Evolutionary conservation across 2,329 filamentous ascomycete genomes (phyloP).

Genomic region (Ophiostoma perfectum): DNA sequence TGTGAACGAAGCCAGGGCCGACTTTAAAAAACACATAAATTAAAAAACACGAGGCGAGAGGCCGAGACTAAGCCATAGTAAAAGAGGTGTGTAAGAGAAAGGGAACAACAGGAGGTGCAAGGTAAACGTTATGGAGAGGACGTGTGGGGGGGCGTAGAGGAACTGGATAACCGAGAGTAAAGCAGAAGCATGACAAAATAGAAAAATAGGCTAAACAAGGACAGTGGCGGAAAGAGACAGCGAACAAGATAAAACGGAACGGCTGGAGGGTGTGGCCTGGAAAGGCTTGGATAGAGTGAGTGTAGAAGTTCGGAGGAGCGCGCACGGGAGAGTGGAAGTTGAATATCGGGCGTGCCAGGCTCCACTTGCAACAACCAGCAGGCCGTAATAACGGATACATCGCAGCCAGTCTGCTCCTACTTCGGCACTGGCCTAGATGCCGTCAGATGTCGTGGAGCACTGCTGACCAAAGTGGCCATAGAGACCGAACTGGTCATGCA

Average conservation of each 20-base stretch:
- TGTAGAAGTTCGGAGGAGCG: conserved; percentile 4
- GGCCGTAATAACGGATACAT: background rate
- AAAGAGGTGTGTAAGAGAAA: background rate
- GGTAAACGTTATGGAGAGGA: background rate
- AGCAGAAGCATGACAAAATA: background rate
- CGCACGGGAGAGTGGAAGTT: conserved; percentile 16
- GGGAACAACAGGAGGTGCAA: background rate
- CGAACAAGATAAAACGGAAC: background rate
- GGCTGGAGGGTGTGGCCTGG: background rate
- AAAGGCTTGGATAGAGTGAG: background rate
- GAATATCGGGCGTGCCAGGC: background rate
- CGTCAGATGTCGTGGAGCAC: too few species aligned
- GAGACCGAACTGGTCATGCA: background rate
- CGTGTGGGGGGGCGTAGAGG: background rate
- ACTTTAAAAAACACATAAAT: background rate
- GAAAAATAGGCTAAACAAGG: background rate
- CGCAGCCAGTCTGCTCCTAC: background rate
- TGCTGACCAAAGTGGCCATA: too few species aligned
- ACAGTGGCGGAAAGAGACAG: background rate
- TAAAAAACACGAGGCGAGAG: background rate
- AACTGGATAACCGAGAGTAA: conserved; percentile 7
- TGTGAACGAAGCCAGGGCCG: background rate
- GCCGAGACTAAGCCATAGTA: conserved; percentile 3
- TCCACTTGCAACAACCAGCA: background rate
- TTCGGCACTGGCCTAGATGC: background rate